phyloP scores from a whole-genome alignment of 108 stramenopile species.

The Discostella stelligeroides region DNA sequence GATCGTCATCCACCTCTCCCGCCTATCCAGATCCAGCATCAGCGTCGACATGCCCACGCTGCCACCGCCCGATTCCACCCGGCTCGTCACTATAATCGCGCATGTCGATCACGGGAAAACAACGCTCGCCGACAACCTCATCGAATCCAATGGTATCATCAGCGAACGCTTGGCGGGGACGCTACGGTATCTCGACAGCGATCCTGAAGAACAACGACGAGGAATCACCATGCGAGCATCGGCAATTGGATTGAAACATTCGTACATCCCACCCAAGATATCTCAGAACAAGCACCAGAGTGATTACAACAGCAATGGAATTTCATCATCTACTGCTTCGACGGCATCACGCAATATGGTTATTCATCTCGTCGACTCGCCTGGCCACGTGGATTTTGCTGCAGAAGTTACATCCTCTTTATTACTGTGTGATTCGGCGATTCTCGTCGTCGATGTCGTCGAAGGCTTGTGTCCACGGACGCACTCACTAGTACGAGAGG shows the following conservation, averaged over 20 bases:
- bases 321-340: neutral
- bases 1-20: too few species aligned
- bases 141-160: conserved; percentile 89
- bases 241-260: conserved; percentile 87
- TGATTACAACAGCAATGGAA: neutral
- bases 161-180: conserved; percentile 85
- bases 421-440: conserved; percentile 90
- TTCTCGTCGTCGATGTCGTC: conserved; percentile 96
- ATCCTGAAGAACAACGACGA: conserved; percentile 93
- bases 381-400: conserved; percentile 98
- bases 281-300: conserved; percentile 12
- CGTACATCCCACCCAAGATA: conserved; percentile 35
- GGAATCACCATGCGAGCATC: conserved; percentile 98
- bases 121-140: conserved; percentile 93
- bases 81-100: conserved; percentile 96
- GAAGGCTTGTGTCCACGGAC: conserved; percentile 96
- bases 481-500: conserved; percentile 94
- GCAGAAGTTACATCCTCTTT: conserved; percentile 94
- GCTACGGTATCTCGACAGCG: conserved; percentile 82
- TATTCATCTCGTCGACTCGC: conserved; percentile 94
- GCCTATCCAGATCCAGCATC: too few species aligned
- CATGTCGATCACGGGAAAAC: conserved; percentile 99
- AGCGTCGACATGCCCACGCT: too few species aligned
- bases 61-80: conserved; percentile 74
- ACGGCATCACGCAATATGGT: conserved; percentile 58